Conservation (phyloP, 2,329 filamentous ascomycete species). For the Monilinia laxa region DNA sequence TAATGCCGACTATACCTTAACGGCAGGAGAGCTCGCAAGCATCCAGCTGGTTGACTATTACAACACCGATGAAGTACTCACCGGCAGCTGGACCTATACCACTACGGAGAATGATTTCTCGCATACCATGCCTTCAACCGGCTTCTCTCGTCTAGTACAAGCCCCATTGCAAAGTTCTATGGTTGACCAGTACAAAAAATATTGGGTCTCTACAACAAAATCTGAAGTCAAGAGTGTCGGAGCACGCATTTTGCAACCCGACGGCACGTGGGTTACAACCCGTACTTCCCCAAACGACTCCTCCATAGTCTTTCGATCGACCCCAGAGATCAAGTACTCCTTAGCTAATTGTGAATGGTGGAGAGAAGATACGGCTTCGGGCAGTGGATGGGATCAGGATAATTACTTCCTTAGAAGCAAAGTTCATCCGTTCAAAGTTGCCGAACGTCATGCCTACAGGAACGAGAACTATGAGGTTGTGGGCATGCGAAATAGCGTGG, state of each 20-base stretch:
- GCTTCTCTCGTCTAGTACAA: neutral
- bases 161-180: neutral
- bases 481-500: neutral
- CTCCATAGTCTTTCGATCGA: neutral
- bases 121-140: slow-evolving; percentile 6
- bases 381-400: slow-evolving; percentile 6
- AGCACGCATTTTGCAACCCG: slow-evolving; percentile 7
- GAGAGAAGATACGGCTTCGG: slow-evolving; percentile 1
- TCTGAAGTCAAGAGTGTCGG: slow-evolving; percentile 1
- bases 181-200: neutral
- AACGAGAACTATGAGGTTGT: neutral
- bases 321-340: neutral
- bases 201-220: slow-evolving; percentile 16
- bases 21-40: neutral
- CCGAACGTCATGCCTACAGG: neutral
- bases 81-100: slow-evolving; percentile 4
- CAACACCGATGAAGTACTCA: neutral
- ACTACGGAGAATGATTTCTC: slow-evolving; percentile 5
- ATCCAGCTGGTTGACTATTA: slow-evolving; percentile 18
- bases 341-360: neutral
- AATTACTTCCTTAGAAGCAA: slow-evolving; percentile 17
- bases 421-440: neutral
- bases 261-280: neutral
- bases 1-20: neutral
- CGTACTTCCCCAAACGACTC: neutral